Base-by-base conservation (phyloP, 2,329 filamentous ascomycete genomes). In the Dactylellina sp. region DNA sequence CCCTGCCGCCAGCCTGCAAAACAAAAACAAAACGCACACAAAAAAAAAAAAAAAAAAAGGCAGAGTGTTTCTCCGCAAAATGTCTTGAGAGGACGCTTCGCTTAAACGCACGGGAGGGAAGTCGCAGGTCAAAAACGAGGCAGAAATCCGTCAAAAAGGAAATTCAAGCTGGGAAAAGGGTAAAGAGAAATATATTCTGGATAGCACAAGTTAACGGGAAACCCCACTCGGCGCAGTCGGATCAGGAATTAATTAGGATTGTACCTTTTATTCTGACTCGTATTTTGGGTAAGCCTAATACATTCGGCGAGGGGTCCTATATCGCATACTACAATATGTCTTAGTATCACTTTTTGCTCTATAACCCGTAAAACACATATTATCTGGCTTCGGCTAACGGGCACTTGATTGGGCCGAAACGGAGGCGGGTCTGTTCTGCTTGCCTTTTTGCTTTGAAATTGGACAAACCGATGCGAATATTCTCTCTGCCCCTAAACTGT, bases 41-140 rank as follows among this genome's bases (percentile, higher is more conserved):
- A n/a, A n/a, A n/a, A n/a, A 6, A n/a, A 6, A 20, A n/a, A 20
- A 46, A 60, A 60, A 37, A 44, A 20, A 20, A 22, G 44, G 39
- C 16, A 53, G 20, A 52, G 9, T 32, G 22, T 62, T 56, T 70
- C 64, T 70, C 56, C 64, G 56, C 64, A 70, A 56, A 70, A 55
- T 61, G 37, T 70, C 49, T n/a, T 70, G 24, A 42, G 53, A 66
- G 52, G 14, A 20, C 64, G 32, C 37, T 70, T 70, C 55, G 56
- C 56, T 61, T 61, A 70, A 56, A 52, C 37, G 56, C 56, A 70
- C 64, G 64, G 64, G 64, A 70, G 56, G 57, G 55, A 49, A 60
- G 56, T 49, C 25, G 56, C 56, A 60, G 40, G 32, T 39, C 49
- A 32, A 55, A 55, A 60, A 60, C 56, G 56, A 60, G 56, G 56